Base-by-base conservation (phyloP, 345 rosid species). In the Brassica napus region DNA sequence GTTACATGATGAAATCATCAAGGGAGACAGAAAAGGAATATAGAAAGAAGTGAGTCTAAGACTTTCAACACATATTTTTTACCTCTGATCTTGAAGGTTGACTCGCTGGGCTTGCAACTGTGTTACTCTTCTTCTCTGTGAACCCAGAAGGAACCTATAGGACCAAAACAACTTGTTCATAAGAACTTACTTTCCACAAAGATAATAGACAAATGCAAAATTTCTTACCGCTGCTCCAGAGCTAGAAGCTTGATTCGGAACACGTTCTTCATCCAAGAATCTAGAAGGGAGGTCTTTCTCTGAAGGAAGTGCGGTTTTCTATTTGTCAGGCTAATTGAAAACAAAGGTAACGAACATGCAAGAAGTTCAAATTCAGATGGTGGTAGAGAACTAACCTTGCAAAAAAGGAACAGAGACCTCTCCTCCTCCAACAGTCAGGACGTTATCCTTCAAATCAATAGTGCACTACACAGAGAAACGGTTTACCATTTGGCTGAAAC, bases 321-420 rank as follows among this genome's bases (percentile, higher is more conserved):
- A 5, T 52, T 28, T 39, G 26, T 47, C 39, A 76, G 49, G 65
- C 26, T 59, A 59, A 60, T 39, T 54, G 55, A 77, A 15, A 73
- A 47, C 8, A 69, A 63, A 8, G 31, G 0, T 21, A 58, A 35
- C 15, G 4, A 65, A 71, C 47, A 34, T 66, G 39, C 11, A 64
- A 39, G n/a, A 55, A 52, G 52, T 1, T 49, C 58, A 76, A 59
- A 71, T 5, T 59, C 65, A 81, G 67, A 74, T 15, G 71, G 74
- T 31, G 58, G 39, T 8, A 47, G 71, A 76, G 69, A 79, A 80
- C 80, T 77, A 79, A 88, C 99, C 99, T 81, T 90, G 98, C 87
- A 95, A 86, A 85, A 95, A 93, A 60, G 99, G 98, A 67, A 93
- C 99, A 2, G 97, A 85, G 77, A 90, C 99, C 74, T 93, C 99